These are phyloP conservation scores for Rosa multiflora DNA, from an alignment of 306 rosid genomes.

Conservation along the genomic window DNA sequence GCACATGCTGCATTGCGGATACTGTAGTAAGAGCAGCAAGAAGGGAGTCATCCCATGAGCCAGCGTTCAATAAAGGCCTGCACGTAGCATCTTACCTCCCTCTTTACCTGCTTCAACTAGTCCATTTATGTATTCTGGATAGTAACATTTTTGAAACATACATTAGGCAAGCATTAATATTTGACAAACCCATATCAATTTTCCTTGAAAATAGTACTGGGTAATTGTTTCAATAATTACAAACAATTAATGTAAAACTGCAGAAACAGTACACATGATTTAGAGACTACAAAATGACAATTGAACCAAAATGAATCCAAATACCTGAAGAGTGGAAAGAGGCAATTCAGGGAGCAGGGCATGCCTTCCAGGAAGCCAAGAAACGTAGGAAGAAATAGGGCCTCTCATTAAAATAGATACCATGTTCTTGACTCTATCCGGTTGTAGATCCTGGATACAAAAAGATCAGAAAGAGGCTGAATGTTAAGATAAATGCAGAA, in stretches of 20 bases:
- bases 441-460: slow-evolving; percentile 8
- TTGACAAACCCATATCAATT: neutral
- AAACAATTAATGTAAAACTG: neutral
- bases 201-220: neutral
- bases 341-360: slow-evolving; percentile 55
- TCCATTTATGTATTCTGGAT: slow-evolving; percentile 57
- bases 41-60: no score
- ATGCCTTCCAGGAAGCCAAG: slow-evolving; percentile 52
- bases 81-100: slow-evolving; percentile 36
- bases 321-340: slow-evolving; percentile 73
- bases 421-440: slow-evolving; percentile 72
- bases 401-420: slow-evolving; percentile 70
- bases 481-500: neutral
- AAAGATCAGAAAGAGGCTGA: neutral
- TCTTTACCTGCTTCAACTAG: slow-evolving; percentile 63
- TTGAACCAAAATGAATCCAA: neutral
- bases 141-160: slow-evolving; percentile 17
- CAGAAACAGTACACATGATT: neutral
- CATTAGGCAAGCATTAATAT: slow-evolving; percentile 15
- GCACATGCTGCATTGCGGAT: slow-evolving; percentile 73
- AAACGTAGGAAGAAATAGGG: slow-evolving; percentile 61
- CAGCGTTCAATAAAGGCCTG: no score
- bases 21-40: no score
- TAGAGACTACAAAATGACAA: neutral
- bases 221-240: neutral